These are phyloP conservation scores for Nannochloropsis oceanica DNA, from an alignment of 108 stramenopile species.

Conservation along the genomic window DNA sequence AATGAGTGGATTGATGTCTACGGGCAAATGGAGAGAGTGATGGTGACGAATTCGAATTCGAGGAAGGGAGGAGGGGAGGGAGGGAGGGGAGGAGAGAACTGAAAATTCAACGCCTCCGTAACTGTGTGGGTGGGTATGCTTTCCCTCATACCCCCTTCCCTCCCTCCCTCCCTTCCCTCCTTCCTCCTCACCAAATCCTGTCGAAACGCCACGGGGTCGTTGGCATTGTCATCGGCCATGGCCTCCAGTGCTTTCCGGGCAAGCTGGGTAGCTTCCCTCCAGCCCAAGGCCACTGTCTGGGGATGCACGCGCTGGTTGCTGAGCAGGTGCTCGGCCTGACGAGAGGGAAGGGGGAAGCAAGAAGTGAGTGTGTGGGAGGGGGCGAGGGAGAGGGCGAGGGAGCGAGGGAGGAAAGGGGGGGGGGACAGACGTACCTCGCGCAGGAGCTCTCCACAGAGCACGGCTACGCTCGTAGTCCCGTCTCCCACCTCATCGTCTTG, in stretches of 20 bases:
- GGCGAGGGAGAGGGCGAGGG: not conserved
- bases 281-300: not conserved
- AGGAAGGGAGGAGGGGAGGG: no score
- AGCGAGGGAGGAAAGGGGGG: not conserved
- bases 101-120: no score
- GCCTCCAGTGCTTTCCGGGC: not conserved
- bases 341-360: not conserved
- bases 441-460: constrained; percentile 85
- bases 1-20: no score
- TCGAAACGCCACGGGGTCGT: no score
- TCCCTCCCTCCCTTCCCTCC: no score
- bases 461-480: constrained; percentile 66
- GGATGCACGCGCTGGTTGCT: no score
- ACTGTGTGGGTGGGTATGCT: no score
- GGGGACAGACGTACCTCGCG: constrained; percentile 74
- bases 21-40: no score
- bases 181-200: no score
- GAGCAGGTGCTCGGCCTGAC: not conserved
- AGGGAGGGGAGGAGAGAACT: no score
- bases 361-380: not conserved
- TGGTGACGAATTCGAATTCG: no score
- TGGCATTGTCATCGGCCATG: not conserved
- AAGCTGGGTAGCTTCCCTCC: not conserved
- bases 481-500: constrained; percentile 97
- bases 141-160: no score